Conservation (phyloP, 352 stramenopile genomes). For the Lagenidium giganteum region DNA sequence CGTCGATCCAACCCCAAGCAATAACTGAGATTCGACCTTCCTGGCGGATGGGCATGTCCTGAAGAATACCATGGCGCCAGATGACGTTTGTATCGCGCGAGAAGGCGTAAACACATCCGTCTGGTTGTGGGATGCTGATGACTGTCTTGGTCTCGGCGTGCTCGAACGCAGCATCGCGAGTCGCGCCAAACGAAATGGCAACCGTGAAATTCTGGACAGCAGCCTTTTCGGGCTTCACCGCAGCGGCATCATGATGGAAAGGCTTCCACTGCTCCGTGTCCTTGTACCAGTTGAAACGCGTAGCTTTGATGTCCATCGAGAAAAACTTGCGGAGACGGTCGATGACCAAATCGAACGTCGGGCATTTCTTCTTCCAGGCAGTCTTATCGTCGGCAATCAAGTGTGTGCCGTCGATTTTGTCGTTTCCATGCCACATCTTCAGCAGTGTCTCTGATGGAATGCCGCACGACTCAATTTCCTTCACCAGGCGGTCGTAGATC, state of each 20-base stretch:
- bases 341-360: conserved; percentile 80
- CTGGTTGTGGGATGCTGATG: conserved; percentile 91
- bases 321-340: conserved; percentile 87
- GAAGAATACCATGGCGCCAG: conserved; percentile 90
- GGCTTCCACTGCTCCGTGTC: conserved; percentile 92
- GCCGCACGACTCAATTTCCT: conserved; percentile 59
- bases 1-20: conserved; percentile 87
- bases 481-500: conserved; percentile 61
- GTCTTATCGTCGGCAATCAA: conserved; percentile 90
- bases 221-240: conserved; percentile 91
- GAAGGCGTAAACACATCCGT: conserved; percentile 92
- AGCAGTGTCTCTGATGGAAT: conserved; percentile 60
- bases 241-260: conserved; percentile 91
- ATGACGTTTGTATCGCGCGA: conserved; percentile 91
- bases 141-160: conserved; percentile 75
- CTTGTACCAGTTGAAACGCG: conserved; percentile 95
- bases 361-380: conserved; percentile 65
- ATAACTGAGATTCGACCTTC: conserved; percentile 94
- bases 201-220: conserved; percentile 94
- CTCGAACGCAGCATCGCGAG: conserved; percentile 90
- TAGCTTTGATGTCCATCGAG: conserved; percentile 82
- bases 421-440: conserved; percentile 82
- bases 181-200: conserved; percentile 91
- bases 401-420: conserved; percentile 91
- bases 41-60: conserved; percentile 74